These are phyloP conservation scores for Colletotrichum higginsianum DNA, from an alignment of 2,329 filamentous ascomycete species.

Conservation along the genomic window DNA sequence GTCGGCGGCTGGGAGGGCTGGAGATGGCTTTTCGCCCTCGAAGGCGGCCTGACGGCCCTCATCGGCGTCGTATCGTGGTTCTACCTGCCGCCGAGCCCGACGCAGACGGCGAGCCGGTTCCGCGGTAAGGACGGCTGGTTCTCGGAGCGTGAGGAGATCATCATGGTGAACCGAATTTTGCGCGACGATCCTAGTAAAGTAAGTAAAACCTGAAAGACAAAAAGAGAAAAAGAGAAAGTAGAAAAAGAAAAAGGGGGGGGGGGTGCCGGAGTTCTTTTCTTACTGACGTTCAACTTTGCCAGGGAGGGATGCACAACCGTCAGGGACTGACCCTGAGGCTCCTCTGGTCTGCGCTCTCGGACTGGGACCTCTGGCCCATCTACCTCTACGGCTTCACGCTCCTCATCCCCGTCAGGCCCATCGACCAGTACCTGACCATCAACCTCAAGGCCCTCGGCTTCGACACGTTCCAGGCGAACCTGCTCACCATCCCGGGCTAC, in stretches of 20 bases:
- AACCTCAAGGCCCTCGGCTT: conserved; percentile 65
- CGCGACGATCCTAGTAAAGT: conserved; percentile 46
- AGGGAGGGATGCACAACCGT: conserved; percentile 68
- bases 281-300: neutral
- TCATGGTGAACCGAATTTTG: conserved; percentile 71
- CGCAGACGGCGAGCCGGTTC: conserved; percentile 69
- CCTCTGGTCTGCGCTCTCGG: conserved; percentile 63
- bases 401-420: conserved; percentile 46
- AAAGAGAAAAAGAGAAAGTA: no score
- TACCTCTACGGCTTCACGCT: conserved; percentile 60
- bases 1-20: conserved; percentile 67
- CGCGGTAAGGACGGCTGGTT: conserved; percentile 72
- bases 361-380: conserved; percentile 70
- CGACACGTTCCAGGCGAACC: conserved; percentile 67
- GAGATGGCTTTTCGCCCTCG: conserved; percentile 64
- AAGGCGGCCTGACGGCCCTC: conserved; percentile 61
- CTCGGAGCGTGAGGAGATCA: conserved; percentile 71
- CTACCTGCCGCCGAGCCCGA: conserved; percentile 69
- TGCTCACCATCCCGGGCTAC: conserved; percentile 62
- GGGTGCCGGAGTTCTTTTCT: no score
- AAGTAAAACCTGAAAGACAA: neutral
- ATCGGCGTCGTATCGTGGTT: conserved; percentile 58
- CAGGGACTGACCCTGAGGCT: conserved; percentile 62
- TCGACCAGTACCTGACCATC: conserved; percentile 62
- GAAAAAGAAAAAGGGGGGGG: no score